Evolutionary conservation across 1,284 basidiomycete species (phyloP).

Genomic region (Boletus smithii): DNA sequence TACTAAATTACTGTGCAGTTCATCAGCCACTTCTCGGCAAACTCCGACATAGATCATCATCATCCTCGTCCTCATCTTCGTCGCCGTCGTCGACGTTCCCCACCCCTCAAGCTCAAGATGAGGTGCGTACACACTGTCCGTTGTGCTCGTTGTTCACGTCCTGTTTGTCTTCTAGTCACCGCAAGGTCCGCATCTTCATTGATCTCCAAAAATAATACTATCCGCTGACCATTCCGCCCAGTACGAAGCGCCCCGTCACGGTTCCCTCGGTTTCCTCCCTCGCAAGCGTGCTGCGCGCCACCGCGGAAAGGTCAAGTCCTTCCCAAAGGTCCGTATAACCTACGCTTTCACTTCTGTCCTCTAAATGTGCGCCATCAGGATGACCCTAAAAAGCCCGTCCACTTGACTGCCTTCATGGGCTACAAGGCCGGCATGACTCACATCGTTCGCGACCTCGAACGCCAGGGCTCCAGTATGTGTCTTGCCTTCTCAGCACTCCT

Average conservation of each 20-base stretch:
- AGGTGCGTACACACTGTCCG: constrained; percentile 22
- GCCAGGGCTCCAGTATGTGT: constrained; percentile 90
- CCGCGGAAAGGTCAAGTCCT: constrained; percentile 97
- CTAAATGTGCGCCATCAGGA: constrained; percentile 56
- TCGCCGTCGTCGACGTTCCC: constrained; percentile 13
- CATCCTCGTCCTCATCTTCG: not conserved
- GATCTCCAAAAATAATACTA: constrained; percentile 8
- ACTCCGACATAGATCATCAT: constrained; percentile 18
- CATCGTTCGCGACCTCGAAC: constrained; percentile 98
- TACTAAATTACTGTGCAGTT: constrained; percentile 35
- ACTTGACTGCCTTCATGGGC: constrained; percentile 97
- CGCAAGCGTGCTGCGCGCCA: constrained; percentile 94
- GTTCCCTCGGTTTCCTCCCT: constrained; percentile 91
- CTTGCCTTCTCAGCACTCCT: constrained; percentile 20
- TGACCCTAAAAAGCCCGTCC: constrained; percentile 98
- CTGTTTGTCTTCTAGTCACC: constrained; percentile 44
- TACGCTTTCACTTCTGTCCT: not conserved
- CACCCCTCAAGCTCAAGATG: constrained; percentile 24
- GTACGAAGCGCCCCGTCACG: constrained; percentile 95
- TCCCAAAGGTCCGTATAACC: constrained; percentile 74
- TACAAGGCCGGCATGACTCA: constrained; percentile 99
- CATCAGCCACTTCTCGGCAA: constrained; percentile 33
- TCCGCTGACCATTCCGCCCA: constrained; percentile 34
- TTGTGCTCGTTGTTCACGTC: constrained; percentile 12
- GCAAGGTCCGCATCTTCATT: constrained; percentile 48